Conservation (phyloP, 768 basidiomycete species). For the Hygrophorus russula region DNA sequence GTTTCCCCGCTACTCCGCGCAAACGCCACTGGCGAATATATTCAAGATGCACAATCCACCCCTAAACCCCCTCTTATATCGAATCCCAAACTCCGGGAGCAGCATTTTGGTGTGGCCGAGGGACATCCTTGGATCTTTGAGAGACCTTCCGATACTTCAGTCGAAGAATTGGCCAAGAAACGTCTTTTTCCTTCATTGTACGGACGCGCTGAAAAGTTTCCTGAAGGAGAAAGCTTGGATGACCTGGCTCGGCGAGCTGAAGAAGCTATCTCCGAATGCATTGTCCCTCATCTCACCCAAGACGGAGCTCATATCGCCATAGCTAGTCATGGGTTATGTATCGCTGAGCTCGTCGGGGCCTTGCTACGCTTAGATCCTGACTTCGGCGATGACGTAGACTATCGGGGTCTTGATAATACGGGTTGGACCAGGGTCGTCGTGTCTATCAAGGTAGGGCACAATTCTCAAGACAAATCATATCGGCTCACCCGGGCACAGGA, state of each 20-base stretch:
- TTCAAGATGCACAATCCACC: constrained; percentile 36
- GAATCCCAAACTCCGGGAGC: constrained; percentile 55
- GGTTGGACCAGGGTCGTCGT: constrained; percentile 58
- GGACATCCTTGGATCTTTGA: constrained; percentile 39
- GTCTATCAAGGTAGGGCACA: constrained; percentile 28
- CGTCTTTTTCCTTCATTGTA: constrained; percentile 44
- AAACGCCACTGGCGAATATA: constrained; percentile 44
- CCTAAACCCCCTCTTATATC: constrained; percentile 44
- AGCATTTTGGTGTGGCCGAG: constrained; percentile 63
- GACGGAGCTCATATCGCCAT: constrained; percentile 46
- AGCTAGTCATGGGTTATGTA: constrained; percentile 68
- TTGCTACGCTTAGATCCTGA: constrained; percentile 40
- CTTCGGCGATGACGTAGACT: constrained; percentile 24
- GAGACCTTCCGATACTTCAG: constrained; percentile 18
- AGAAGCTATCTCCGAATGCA: constrained; percentile 35
- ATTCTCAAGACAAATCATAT: neutral
- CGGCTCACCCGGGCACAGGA: too few relatives aligned
- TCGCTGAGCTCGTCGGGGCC: constrained; percentile 47
- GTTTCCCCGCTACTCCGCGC: constrained; percentile 61
- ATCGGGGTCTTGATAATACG: constrained; percentile 51
- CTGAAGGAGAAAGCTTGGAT: constrained; percentile 54
- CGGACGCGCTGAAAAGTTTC: constrained; percentile 41
- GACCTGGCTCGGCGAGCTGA: constrained; percentile 50
- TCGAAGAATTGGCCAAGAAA: constrained; percentile 34
- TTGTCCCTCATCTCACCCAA: constrained; percentile 44